Base-by-base conservation (phyloP, 495 filamentous ascomycete genomes). In the Xylaria intraflava region DNA sequence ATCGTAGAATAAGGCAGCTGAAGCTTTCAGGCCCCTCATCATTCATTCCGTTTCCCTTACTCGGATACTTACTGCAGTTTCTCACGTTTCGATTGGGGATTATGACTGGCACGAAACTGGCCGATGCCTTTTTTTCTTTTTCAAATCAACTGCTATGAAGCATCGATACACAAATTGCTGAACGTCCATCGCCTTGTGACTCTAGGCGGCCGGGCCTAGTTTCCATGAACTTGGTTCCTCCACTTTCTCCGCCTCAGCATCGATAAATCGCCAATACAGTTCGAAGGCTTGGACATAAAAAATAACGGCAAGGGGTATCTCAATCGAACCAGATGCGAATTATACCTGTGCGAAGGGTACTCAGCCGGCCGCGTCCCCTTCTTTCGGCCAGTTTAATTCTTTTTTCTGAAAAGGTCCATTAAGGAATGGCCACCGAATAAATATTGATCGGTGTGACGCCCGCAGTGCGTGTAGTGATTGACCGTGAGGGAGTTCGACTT, bases 401-500 rank as follows among this genome's bases (percentile, higher is more conserved):
- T 64, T 46, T 54, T 60, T 36, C 35, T 41, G 19, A 65, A 49
- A 31, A 60, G 10, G 6, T 44, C 35, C n/a, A 46, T 54, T 23
- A 67, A 22, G 17, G 52, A 49, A 29, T 54, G 62, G 27, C 66
- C 66, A 26, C 64, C 53, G 40, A 69, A 58, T 11, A 69, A 50
- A 36, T 59, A 67, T 36, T 69, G 64, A 52, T 69, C 57, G 30
- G 60, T 57, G 40, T 69, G 66, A 6, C 66, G 56, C 5, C 66
- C 66, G 41, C 66, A 69, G 29, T 65, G 56, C 9, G 66, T 67
- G 57, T 67, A 64, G 2, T 58, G 51, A 24, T 69, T 69, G 38
- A 69, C 66, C 7, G 64, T 66, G 4, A 61, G 65, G 20, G 66
- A 58, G 47, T 53, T 46, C 6, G 59, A 36, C 51, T 62, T 66